A percentile compares a stretch with the other conserved stretches of the same genome.
Evolutionary conservation across 2,329 filamentous ascomycete species (phyloP).

Genomic region (Orbilia brochopaga): DNA sequence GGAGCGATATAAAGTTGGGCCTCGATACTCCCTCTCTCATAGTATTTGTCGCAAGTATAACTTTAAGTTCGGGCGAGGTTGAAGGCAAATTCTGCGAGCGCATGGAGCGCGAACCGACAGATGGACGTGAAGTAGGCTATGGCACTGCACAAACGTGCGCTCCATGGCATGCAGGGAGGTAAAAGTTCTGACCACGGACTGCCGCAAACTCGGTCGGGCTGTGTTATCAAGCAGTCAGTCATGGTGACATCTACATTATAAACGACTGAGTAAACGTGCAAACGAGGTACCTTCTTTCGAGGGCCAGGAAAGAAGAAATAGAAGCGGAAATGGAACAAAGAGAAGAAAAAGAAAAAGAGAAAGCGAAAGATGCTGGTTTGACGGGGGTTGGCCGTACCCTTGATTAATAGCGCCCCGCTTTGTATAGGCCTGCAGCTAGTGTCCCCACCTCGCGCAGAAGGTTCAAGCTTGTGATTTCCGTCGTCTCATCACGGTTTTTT

Average conservation of each 20-base stretch:
- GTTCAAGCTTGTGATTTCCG: constrained; percentile 50
- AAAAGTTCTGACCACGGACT: constrained; percentile 4
- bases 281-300: constrained; percentile 23
- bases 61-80: neutral
- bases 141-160: neutral
- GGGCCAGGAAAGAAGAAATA: constrained; percentile 15
- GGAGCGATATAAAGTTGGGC: neutral
- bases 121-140: neutral
- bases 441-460: constrained; percentile 39
- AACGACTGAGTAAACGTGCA: constrained; percentile 18
- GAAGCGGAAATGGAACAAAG: neutral
- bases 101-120: neutral
- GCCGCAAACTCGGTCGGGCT: neutral
- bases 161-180: neutral
- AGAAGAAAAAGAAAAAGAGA: constrained; percentile 9
- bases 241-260: constrained; percentile 1
- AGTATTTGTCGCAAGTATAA: neutral
- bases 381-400: constrained; percentile 31
- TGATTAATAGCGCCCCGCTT: constrained; percentile 48
- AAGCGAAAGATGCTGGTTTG: constrained; percentile 29
- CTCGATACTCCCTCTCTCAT: neutral
- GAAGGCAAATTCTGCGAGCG: neutral
- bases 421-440: constrained; percentile 47
- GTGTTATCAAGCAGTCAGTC: constrained; percentile 2
- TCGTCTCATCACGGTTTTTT: constrained; percentile 49